Evolutionary conservation across 2,329 filamentous ascomycete species (phyloP).

Genomic region (Sporothrix humicola): DNA sequence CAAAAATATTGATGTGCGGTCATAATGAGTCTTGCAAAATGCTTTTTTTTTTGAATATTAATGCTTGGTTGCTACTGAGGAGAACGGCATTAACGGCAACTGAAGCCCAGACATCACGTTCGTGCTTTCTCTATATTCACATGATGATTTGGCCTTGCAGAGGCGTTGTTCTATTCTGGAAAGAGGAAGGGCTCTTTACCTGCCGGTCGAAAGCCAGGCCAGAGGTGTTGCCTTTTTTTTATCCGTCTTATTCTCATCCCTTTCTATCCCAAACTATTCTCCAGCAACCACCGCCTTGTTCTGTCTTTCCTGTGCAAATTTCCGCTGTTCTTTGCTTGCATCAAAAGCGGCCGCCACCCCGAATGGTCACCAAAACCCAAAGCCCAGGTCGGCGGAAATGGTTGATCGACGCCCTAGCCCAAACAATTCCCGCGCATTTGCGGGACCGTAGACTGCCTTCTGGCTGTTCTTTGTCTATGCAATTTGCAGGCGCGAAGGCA

Average conservation of each 20-base stretch:
- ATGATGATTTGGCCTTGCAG: background rate
- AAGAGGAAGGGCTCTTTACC: background rate
- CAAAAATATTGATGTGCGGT: too few relatives aligned
- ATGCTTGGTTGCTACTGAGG: background rate
- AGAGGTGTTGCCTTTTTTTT: background rate
- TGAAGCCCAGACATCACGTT: too few relatives aligned
- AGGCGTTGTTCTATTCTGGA: background rate
- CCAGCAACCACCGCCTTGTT: background rate
- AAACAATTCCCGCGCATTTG: background rate
- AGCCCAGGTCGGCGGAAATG: constrained; percentile 1
- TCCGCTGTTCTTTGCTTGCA: background rate
- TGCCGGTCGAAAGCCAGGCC: background rate
- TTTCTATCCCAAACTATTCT: background rate
- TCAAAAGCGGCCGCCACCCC: background rate
- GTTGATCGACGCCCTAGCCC: background rate
- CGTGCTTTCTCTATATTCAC: background rate
- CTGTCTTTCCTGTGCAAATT: background rate
- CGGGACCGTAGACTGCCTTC: background rate
- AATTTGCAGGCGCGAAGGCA: background rate
- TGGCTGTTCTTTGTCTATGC: too few relatives aligned
- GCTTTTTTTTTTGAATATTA: too few relatives aligned
- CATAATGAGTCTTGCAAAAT: too few relatives aligned
- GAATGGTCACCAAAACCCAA: background rate
- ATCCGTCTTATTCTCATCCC: background rate
- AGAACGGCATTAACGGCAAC: too few relatives aligned